A percentile compares a stretch with the other conserved stretches of the same genome.
Evolutionary conservation across 2,329 filamentous ascomycete genomes (phyloP).

Genomic region (Pyricularia grisea): DNA sequence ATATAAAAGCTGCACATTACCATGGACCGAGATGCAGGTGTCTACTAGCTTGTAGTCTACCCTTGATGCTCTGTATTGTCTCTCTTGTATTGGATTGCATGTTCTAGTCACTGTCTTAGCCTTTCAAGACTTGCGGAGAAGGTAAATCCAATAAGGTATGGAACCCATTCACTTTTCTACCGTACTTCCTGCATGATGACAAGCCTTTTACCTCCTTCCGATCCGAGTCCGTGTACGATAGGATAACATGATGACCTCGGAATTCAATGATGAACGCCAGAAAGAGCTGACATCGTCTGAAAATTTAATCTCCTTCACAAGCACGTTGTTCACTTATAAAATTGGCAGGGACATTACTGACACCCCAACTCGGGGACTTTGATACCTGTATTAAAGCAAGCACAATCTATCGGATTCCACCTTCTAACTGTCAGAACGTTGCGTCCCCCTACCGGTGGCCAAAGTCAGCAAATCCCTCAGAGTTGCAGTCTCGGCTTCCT

Average conservation of each 20-base stretch:
- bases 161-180: too few species aligned
- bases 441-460: background rate
- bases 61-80: too few species aligned
- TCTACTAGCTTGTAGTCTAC: background rate
- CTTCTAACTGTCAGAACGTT: background rate
- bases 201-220: background rate
- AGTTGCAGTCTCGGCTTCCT: conserved; percentile 49
- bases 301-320: background rate
- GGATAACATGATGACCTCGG: background rate
- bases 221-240: background rate
- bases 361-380: background rate
- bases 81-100: too few species aligned
- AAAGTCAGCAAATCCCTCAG: conserved; percentile 33
- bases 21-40: background rate
- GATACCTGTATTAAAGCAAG: background rate
- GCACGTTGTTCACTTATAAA: background rate
- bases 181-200: background rate
- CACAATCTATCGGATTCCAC: background rate
- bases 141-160: too few species aligned
- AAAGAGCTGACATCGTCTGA: conserved; percentile 6
- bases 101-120: too few species aligned
- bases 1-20: background rate
- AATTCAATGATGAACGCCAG: background rate
- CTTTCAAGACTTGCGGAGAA: too few species aligned
- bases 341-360: background rate